phyloP scores from a whole-genome alignment of 805 yeast genomes.

The Saccharomycopsis sp. region DNA sequence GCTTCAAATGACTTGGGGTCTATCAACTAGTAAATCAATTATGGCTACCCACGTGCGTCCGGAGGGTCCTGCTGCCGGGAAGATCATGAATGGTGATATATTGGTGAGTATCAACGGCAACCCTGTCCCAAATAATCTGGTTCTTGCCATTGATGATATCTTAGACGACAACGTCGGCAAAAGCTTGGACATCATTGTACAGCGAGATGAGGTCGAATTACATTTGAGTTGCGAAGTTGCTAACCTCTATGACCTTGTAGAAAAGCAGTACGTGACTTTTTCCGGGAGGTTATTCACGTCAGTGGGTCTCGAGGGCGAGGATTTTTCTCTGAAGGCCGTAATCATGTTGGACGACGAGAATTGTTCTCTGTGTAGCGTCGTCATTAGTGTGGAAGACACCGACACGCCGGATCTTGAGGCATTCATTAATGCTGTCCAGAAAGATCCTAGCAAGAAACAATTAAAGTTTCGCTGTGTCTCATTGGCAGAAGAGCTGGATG shows the following conservation, averaged over 20 bases:
- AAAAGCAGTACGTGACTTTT: not conserved
- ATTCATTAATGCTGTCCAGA: constrained; percentile 58
- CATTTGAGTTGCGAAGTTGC: constrained; percentile 50
- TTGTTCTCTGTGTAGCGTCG: not conserved
- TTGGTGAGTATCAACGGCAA: constrained; percentile 65
- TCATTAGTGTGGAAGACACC: not conserved
- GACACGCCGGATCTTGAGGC: constrained; percentile 51
- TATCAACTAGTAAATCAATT: not conserved
- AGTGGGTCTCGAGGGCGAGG: not conserved
- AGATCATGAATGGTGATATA: constrained; percentile 45
- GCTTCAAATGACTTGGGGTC: constrained; percentile 49
- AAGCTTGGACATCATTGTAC: constrained; percentile 33
- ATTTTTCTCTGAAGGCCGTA: not conserved
- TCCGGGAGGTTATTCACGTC: not conserved
- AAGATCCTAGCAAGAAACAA: constrained; percentile 38
- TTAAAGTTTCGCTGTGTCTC: not conserved
- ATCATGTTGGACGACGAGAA: not conserved
- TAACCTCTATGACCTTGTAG: constrained; percentile 54
- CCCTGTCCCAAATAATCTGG: constrained; percentile 37
- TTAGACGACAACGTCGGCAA: not conserved
- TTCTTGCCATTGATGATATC: constrained; percentile 36
- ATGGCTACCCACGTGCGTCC: not conserved
- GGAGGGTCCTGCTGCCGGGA: not conserved
- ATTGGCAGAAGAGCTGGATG: not conserved
- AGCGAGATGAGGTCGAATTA: constrained; percentile 66